phyloP scores from a whole-genome alignment of 129 eudicot species.

The Pittosporum tobira region DNA sequence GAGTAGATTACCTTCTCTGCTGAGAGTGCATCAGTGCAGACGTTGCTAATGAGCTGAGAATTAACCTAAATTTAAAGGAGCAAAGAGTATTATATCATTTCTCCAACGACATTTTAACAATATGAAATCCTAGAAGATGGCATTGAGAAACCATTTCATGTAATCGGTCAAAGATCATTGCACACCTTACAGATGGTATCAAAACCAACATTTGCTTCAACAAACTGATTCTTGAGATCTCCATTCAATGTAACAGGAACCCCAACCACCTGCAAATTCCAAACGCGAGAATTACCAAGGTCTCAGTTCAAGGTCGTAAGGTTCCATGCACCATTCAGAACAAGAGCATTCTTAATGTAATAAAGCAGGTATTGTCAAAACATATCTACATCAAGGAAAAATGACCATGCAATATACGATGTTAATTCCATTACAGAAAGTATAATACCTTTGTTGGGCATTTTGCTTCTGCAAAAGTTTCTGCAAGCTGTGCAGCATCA shows the following conservation, averaged over 20 bases:
- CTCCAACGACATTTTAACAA: not conserved
- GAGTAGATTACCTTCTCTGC: slow-evolving; percentile 75
- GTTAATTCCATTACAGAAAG: not conserved
- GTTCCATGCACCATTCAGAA: not conserved
- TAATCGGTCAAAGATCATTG: not conserved
- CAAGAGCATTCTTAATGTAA: not conserved
- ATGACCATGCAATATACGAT: not conserved
- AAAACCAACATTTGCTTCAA: slow-evolving; percentile 91
- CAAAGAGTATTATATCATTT: not conserved
- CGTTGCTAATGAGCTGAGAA: slow-evolving; percentile 97
- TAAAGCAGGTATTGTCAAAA: too few relatives aligned
- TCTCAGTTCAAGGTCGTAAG: not conserved
- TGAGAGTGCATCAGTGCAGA: slow-evolving; percentile 93
- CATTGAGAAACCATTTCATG: slow-evolving; percentile 6
- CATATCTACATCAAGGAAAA: not conserved
- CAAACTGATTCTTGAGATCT: slow-evolving; percentile 95
- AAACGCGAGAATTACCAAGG: not conserved
- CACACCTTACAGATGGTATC: slow-evolving; percentile 95
- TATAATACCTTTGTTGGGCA: slow-evolving; percentile 73
- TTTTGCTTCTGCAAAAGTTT: slow-evolving; percentile 78
- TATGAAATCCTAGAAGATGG: not conserved
- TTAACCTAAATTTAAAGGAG: slow-evolving; percentile 36
- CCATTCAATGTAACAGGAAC: slow-evolving; percentile 97
- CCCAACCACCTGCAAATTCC: slow-evolving; percentile 67
- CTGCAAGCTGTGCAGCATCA: slow-evolving; percentile 98